These are phyloP conservation scores for Fusarium oligoseptatum DNA, from an alignment of 2,329 filamentous ascomycete species.

Conservation along the genomic window DNA sequence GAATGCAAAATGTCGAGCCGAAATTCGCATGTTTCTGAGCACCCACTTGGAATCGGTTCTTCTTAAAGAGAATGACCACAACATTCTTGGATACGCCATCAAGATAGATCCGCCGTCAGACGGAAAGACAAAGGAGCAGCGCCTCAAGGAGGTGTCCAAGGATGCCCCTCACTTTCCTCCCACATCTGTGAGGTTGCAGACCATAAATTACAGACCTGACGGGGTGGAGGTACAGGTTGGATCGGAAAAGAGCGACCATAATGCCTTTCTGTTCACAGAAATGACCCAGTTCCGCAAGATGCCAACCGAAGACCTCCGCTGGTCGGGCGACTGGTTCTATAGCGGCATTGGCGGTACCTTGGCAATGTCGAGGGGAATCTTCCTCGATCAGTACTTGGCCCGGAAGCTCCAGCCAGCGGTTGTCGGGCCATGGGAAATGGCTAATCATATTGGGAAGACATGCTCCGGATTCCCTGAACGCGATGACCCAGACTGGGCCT, in stretches of 20 bases:
- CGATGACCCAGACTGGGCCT: not conserved
- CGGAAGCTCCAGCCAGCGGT: not conserved
- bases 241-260: not conserved
- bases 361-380: not conserved
- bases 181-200: not conserved
- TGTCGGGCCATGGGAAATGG: not conserved
- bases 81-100: not conserved
- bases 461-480: not conserved
- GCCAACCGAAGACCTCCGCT: not conserved
- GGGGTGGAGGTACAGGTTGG: not conserved
- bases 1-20: not conserved
- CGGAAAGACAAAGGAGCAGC: not conserved
- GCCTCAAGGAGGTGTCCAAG: not conserved
- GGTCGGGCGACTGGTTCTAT: not conserved
- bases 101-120: not conserved
- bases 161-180: not conserved
- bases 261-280: not conserved
- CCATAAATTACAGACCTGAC: not conserved
- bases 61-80: not conserved
- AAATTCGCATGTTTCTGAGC: not conserved
- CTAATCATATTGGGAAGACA: not conserved
- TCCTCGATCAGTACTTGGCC: not conserved
- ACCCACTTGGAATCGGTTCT: not conserved
- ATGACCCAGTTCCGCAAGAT: not conserved
- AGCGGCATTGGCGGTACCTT: not conserved